Percentiles rank a stretch among this genome's conserved stretches.
Evolutionary conservation across 345 rosid genomes (phyloP).

Genomic region (Syzygium oleosum): DNA sequence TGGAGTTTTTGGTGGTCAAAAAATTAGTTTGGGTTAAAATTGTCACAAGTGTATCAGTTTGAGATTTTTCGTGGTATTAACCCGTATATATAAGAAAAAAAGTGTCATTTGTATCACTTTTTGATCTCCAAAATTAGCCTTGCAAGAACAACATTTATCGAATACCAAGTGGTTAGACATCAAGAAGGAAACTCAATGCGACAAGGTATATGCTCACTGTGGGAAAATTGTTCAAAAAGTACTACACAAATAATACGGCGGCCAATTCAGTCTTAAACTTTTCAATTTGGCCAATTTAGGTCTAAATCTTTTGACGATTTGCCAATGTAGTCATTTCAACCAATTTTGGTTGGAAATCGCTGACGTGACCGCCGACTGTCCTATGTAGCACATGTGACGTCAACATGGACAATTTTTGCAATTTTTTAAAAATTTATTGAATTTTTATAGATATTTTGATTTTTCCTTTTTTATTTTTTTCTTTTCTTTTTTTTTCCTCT

Average conservation of each 20-base stretch:
- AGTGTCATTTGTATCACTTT: neutral
- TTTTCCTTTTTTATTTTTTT: no score
- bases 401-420: neutral
- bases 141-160: neutral
- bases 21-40: no score
- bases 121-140: neutral
- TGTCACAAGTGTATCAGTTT: no score
- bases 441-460: no score
- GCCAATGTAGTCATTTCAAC: no score
- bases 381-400: neutral
- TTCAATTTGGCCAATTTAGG: neutral
- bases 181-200: neutral
- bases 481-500: no score
- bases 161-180: neutral
- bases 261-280: no score
- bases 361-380: neutral
- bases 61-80: no score
- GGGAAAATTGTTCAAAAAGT: neutral
- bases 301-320: no score
- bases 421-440: no score
- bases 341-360: neutral
- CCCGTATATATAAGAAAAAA: neutral
- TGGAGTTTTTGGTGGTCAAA: no score
- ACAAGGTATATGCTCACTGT: neutral
- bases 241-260: accelerated